A percentile compares a stretch with the other conserved stretches of the same genome.
Conservation (phyloP, 768 basidiomycete genomes). For the Coprinopsis marcescibilis region DNA sequence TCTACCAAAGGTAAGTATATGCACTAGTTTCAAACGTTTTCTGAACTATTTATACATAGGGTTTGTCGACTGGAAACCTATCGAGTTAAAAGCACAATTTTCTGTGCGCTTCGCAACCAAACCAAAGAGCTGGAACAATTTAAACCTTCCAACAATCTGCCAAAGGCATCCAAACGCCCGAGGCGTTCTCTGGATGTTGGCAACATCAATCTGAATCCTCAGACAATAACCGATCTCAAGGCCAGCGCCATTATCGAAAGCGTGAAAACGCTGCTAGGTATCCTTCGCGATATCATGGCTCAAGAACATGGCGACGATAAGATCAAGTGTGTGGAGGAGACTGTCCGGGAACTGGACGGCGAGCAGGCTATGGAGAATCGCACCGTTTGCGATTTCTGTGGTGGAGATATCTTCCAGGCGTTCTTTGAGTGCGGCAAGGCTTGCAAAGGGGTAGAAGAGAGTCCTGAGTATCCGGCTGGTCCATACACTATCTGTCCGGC, state of each 20-base stretch:
- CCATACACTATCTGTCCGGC: conserved; percentile 56
- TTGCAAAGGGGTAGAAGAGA: conserved; percentile 28
- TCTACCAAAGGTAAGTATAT: conserved; percentile 63
- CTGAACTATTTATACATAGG: conserved; percentile 28
- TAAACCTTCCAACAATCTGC: background rate
- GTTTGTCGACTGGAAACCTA: conserved; percentile 81
- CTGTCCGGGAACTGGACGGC: conserved; percentile 8
- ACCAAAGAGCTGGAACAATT: conserved; percentile 20
- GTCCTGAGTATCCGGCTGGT: conserved; percentile 24
- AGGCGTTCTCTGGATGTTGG: background rate
- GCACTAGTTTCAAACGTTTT: background rate
- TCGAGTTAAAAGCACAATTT: conserved; percentile 62
- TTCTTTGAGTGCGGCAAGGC: conserved; percentile 67
- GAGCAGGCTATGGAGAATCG: conserved; percentile 16
- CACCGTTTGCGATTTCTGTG: conserved; percentile 72
- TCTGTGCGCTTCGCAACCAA: conserved; percentile 42
- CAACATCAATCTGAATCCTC: background rate
- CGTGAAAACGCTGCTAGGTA: conserved; percentile 32
- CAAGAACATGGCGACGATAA: conserved; percentile 35
- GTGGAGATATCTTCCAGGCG: conserved; percentile 74
- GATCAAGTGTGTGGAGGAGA: conserved; percentile 2
- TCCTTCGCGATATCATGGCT: conserved; percentile 47
- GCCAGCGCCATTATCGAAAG: conserved; percentile 13
- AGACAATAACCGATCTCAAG: background rate
- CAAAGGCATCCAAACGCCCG: background rate